Evolutionary conservation across 2,329 filamentous ascomycete species (phyloP), one percentile per base, ranked within the genome.

Genomic region (Cadophora sp.): DNA sequence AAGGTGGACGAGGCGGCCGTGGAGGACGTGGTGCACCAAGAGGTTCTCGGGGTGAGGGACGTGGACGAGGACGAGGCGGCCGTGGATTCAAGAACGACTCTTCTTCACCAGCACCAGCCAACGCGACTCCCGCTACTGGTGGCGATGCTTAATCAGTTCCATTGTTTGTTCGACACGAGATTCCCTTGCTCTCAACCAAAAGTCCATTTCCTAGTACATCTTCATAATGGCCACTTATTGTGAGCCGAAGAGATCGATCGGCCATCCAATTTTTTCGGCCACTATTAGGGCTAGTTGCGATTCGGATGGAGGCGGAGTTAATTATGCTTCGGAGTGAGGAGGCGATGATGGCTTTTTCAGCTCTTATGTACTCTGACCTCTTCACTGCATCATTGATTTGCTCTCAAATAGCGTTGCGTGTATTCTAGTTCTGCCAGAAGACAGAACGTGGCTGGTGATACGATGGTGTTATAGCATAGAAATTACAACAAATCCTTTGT

Each of bases 1-100:
- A 88, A 69, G 85, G 87, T 64, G 85, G 85, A 31, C 84, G 85
- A 58, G 83, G 83, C 46, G 82, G 82, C 24, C 83, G 86, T 74
- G 82, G 86, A 72, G 81, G 81, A 65, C 91, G 89, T 77, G 90
- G 84, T 66, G 82, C 83, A 65, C 81, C 87, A 66, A 83, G 86
- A 69, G 83, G 86, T 70, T 82, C 84, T 69, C 81, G 85, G 69
- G 83, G 86, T 68, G 81, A 83, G 71, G 85, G 84, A 62, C 81
- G 88, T 58, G 82, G 87, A 58, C 87, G 87, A 34, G 81, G 87
- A 37, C 84, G 85, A n/a, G n/a, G n/a, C 12, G 83, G 87, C 66
- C 85, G 87, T 66, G 86, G 86, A 43, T 83, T 83, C 76, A 80
- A 79, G 71, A 90, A 88, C 69, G 83, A 82, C 62, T 83, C 83